Base-by-base conservation (phyloP, 176 grass and related monocot species). In the Lolium perenne region DNA sequence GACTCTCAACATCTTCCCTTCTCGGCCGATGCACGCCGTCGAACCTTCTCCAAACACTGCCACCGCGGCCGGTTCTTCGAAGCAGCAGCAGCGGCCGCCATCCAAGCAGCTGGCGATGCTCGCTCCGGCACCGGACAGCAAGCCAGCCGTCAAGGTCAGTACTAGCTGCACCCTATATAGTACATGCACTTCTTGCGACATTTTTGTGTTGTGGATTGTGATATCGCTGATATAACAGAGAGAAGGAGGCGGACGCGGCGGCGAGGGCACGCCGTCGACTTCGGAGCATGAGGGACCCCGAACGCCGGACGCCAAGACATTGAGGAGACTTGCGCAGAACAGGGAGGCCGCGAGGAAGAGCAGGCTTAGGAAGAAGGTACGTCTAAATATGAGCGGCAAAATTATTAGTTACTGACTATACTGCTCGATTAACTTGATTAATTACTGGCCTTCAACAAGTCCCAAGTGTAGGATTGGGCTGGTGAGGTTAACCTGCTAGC, bases 1-100 rank as follows among this genome's bases (percentile, higher is more conserved):
- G 73, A 94, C 92, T 67, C 83, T 94, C 78, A 94, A 94, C 82
- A 94, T 94, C 79, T 94, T 94, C 74, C 93, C 93, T 86, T 94
- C 93, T 83, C 74, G 82, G 74, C 93, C 93, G 32, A 94, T 94
- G 90, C 90, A 94, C 80, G 81, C 76, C 40, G 72, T 58, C 21
- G 84, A 92, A 12, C 85, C 85, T 49, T 70, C 78, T 53, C 55
- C 82, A 13, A 88, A 66, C 77, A 49, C 22, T 65, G 54, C 5
- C 57, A 48, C 12, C 69, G 38, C 38, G 32, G 18, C 26, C 46
- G 23, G 5, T 5, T 47, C 80, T 57, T 82, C 78, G 10, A 79
- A 67, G 67, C 65, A 7, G 57, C 74, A 5, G 54, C 40, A 26
- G 50, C 48, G 23, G 26, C 74, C 17, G 2, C 8, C 88, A 5